Base-by-base conservation (phyloP, 2,329 filamentous ascomycete genomes). In the Cytospora chrysosperma region DNA sequence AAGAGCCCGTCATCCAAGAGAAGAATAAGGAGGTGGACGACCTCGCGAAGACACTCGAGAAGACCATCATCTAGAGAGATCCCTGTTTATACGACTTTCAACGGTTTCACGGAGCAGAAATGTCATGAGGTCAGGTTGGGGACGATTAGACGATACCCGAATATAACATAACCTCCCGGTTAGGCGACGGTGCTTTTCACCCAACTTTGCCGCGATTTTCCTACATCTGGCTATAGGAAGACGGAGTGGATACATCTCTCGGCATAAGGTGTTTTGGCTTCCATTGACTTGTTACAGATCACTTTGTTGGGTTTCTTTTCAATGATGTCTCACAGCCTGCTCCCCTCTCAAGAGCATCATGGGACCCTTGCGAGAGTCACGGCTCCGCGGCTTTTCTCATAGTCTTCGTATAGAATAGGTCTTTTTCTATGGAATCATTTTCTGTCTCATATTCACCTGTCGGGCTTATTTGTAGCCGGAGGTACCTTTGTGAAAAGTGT, bases 11-110 rank as follows among this genome's bases (percentile, higher is more conserved):
- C n/a, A 82, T 86, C 19, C 85, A 89, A 75, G 77, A 85, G 68
- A 84, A 91, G 76, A 87, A 93, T 73, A 85, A 88, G 75, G 89
- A 90, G 34, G 91, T 98, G 47, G 93, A 97, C 71, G 88, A 87
- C 53, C 79, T 98, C 72, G 90, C 92, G 19, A 85, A 89, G 74
- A 82, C 86, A 72, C 78, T 98, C 69, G 86, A 84, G 66, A 93
- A 93, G 84, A 90, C 91, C 27, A 74, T 70, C 55, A 82, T 87
- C 67, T 87, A 61, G 63, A 68, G 57, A 27, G 53, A 49, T 50
- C 40, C 47, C 6, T 26, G 37, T 58, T 7, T 28, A 43, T 34
- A 56, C 51, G 52, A 51, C 54, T 43, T 30, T 56, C 28, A 51
- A 54, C 34, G 49, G 24, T 51, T 65, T 66, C 51, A 61, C 47